Base-by-base conservation (phyloP, 2,329 filamentous ascomycete genomes). In the Helminthosporium solani region DNA sequence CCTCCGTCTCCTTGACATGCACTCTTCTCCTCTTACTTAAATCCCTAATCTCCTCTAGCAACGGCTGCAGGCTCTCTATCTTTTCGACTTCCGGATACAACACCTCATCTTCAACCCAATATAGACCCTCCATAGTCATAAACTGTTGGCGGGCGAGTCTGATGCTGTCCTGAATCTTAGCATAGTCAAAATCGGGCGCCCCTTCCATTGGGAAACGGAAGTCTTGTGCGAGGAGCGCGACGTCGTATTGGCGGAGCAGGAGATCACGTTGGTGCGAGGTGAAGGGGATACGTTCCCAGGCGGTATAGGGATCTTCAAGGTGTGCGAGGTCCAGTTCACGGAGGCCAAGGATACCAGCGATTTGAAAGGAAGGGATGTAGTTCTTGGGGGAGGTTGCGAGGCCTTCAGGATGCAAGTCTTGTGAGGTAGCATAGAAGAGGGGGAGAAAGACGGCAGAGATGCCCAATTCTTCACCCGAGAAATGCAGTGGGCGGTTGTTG, bases 291-390 rank as follows among this genome's bases (percentile, higher is more conserved):
- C 63, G 68, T 11, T 65, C 50, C 70, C 70, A 73, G n/a, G 66
- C 54, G 8, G 49, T 63, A 36, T 68, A 68, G 1, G 67, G 67
- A 11, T 56, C 43, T 8, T 57, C 51, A n/a, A 69, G 58, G 15
- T 55, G 53, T 16, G 63, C 57, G 9, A 72, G 57, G 41, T 72
- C 69, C 7, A 70, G 67, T 41, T 72, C 68, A 5, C 67, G 61
- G 6, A 73, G 60, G 8, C 70, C 70, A 7, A 73, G 69, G 33
- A 73, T 68, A 33, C 70, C 70, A 1, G 67, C 68, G 7, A 63
- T 56, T 47, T 72, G 69, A 48, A 70, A 72, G 5, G 66, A 69
- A 50, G 67, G 62, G 42, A 72, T 61, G 49, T 70, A 72, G 1
- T 58, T 57, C 44, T 65, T 64, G 27, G 47, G 43, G 9, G 48